These are phyloP conservation scores for Monosporascus sp. DNA, from an alignment of 2,329 filamentous ascomycete species.

Conservation along the genomic window DNA sequence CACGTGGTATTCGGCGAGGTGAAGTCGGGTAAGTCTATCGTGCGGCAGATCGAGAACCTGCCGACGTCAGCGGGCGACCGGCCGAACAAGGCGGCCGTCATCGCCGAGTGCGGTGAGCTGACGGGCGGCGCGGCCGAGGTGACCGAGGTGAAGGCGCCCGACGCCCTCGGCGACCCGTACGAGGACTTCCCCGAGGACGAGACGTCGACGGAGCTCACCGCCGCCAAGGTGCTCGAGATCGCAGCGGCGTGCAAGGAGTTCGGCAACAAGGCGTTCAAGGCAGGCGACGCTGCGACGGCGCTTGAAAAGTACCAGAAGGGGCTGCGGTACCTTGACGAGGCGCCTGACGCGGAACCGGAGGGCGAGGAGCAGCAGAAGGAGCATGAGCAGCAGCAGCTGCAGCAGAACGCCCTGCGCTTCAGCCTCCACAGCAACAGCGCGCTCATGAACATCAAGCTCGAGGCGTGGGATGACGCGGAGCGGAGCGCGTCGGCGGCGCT, in stretches of 20 bases:
- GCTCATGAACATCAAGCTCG: constrained; percentile 77
- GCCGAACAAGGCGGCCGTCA: constrained; percentile 66
- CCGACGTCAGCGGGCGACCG: constrained; percentile 72
- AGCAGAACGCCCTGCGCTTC: constrained; percentile 72
- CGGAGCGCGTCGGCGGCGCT: constrained; percentile 70
- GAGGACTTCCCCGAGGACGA: constrained; percentile 95
- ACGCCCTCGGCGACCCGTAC: constrained; percentile 82
- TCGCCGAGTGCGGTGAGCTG: constrained; percentile 83
- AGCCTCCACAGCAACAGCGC: constrained; percentile 85
- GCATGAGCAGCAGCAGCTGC: constrained; percentile 42
- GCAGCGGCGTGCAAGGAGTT: constrained; percentile 82
- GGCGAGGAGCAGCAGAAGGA: constrained; percentile 51
- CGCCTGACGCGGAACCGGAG: constrained; percentile 54
- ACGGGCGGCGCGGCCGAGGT: constrained; percentile 62
- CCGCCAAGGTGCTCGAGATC: constrained; percentile 68
- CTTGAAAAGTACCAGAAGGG: constrained; percentile 94
- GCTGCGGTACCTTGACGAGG: constrained; percentile 55
- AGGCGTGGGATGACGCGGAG: constrained; percentile 63
- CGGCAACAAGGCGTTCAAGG: constrained; percentile 90
- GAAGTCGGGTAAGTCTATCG: constrained; percentile 82
- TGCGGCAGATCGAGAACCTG: constrained; percentile 85
- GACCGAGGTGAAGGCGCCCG: constrained; percentile 63
- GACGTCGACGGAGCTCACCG: constrained; percentile 50
- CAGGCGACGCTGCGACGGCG: constrained; percentile 61
- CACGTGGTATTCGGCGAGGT: constrained; percentile 98